Evolutionary conservation across 768 basidiomycete species (phyloP).

Genomic region (Plicaturopsis crispa): DNA sequence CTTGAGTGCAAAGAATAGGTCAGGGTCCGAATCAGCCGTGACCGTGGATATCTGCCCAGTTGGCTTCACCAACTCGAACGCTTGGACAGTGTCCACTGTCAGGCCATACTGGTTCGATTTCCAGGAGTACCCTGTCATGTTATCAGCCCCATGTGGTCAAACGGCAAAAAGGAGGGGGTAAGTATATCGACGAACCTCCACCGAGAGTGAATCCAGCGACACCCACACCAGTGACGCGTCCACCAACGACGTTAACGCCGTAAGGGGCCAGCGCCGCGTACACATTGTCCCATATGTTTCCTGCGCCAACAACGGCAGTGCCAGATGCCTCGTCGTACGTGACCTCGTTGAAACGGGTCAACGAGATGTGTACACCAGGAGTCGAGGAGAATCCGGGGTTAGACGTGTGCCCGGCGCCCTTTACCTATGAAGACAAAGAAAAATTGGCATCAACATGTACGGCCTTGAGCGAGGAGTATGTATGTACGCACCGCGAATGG

Average conservation of each 20-base stretch:
- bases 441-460: neutral
- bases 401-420: slow-evolving; percentile 52
- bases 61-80: slow-evolving; percentile 51
- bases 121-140: slow-evolving; percentile 50
- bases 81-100: slow-evolving; percentile 44
- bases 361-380: slow-evolving; percentile 48
- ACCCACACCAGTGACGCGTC: slow-evolving; percentile 49
- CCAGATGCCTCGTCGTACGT: slow-evolving; percentile 29
- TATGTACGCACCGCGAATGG: slow-evolving; percentile 13
- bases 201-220: slow-evolving; percentile 54
- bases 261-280: slow-evolving; percentile 44
- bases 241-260: slow-evolving; percentile 51
- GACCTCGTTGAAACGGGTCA: slow-evolving; percentile 40
- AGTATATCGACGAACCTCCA: slow-evolving; percentile 31
- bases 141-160: neutral
- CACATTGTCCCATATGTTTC: slow-evolving; percentile 62
- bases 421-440: slow-evolving; percentile 32
- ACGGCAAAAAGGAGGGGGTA: neutral
- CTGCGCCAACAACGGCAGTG: slow-evolving; percentile 35
- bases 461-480: neutral
- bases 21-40: slow-evolving; percentile 22
- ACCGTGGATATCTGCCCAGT: slow-evolving; percentile 34
- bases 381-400: slow-evolving; percentile 58
- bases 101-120: slow-evolving; percentile 54
- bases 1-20: slow-evolving; percentile 39